phyloP scores from a whole-genome alignment of 2,329 filamentous ascomycete species.

The Botrytis deweyae region DNA sequence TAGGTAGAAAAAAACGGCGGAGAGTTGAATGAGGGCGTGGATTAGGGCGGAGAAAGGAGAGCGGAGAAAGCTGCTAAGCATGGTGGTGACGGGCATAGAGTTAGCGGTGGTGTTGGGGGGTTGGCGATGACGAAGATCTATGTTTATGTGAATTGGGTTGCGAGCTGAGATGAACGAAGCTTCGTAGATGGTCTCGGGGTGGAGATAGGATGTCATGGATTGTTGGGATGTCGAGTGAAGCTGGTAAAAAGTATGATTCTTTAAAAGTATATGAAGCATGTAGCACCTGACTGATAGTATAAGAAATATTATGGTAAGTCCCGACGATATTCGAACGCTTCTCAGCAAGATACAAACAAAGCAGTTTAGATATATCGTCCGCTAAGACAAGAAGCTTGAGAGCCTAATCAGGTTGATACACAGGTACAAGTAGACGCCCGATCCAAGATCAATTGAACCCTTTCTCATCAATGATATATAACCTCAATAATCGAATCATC shows the following conservation, averaged over 20 bases:
- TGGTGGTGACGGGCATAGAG: neutral
- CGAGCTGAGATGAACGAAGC: neutral
- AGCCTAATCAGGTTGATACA: neutral
- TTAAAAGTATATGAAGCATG: neutral
- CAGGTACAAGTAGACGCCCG: neutral
- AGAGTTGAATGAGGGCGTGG: neutral
- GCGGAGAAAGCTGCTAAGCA: neutral
- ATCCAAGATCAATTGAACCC: neutral
- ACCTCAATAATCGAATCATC: too few species aligned
- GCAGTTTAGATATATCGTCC: neutral
- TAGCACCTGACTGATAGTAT: neutral
- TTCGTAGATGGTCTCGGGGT: slow-evolving; percentile 10
- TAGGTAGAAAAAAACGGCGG: slow-evolving; percentile 4
- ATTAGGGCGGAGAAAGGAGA: neutral
- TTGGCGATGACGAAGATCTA: neutral
- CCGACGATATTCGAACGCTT: neutral
- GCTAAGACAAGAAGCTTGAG: neutral
- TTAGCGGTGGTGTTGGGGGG: neutral
- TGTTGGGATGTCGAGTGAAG: neutral
- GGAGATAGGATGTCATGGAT: neutral
- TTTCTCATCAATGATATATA: neutral
- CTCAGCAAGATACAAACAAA: neutral
- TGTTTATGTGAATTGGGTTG: neutral
- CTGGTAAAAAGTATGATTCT: neutral
- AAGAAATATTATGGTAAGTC: too few species aligned